These are phyloP conservation scores for Remersonia thermophila DNA, from an alignment of 2,329 filamentous ascomycete species.

Conservation along the genomic window DNA sequence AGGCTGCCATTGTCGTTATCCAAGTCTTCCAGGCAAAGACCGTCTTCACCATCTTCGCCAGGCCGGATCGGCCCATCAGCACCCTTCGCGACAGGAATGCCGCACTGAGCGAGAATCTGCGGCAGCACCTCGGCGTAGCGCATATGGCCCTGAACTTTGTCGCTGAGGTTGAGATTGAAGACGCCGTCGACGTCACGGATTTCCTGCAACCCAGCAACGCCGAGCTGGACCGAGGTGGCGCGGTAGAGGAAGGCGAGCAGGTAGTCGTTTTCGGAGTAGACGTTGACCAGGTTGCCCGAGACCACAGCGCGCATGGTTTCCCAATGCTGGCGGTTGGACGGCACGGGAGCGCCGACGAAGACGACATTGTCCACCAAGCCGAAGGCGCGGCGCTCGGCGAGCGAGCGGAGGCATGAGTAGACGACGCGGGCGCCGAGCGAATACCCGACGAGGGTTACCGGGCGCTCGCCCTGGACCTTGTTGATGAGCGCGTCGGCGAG, in stretches of 20 bases:
- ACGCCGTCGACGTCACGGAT: constrained; percentile 56
- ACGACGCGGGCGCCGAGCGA: constrained; percentile 73
- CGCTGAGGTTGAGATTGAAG: constrained; percentile 41
- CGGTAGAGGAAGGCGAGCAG: constrained; percentile 81
- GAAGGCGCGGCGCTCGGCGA: constrained; percentile 69
- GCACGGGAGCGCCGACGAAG: constrained; percentile 68
- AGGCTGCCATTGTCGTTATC: constrained; percentile 25
- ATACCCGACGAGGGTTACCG: constrained; percentile 70
- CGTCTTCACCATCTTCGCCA: constrained; percentile 34
- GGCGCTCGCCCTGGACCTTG: constrained; percentile 67
- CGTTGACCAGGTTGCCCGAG: constrained; percentile 72
- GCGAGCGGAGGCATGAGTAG: constrained; percentile 63
- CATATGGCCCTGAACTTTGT: constrained; percentile 33
- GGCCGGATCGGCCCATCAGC: constrained; percentile 27
- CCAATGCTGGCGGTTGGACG: constrained; percentile 63
- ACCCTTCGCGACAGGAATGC: constrained; percentile 35
- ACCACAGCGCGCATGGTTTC: constrained; percentile 65
- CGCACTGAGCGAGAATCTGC: constrained; percentile 39
- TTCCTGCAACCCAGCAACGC: constrained; percentile 71
- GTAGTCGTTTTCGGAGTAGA: constrained; percentile 78
- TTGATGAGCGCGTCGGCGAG: constrained; percentile 75
- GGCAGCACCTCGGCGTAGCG: constrained; percentile 30
- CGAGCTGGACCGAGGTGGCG: constrained; percentile 68
- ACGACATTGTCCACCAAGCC: constrained; percentile 76
- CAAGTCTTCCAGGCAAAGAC: constrained; percentile 16